Percentiles rank a stretch among this genome's conserved stretches.
phyloP scores from a whole-genome alignment of 2,329 filamentous ascomycete species.

The Xylariaceae sp. region DNA sequence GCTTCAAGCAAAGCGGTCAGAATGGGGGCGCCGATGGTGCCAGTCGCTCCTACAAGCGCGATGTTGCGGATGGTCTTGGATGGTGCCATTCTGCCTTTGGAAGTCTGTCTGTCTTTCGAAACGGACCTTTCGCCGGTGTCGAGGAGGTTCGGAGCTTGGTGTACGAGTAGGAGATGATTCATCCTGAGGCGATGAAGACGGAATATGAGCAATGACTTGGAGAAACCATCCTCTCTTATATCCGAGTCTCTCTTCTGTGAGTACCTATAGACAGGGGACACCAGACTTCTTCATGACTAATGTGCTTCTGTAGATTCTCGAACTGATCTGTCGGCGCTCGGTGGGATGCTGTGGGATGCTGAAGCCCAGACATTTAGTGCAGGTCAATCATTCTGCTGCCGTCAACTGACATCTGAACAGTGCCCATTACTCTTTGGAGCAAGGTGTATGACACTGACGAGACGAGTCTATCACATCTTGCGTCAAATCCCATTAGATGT shows the following conservation, averaged over 20 bases:
- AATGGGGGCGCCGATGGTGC: constrained; percentile 28
- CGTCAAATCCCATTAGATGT: not conserved
- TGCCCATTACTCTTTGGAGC: not conserved
- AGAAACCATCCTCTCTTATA: not conserved
- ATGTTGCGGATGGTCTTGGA: constrained; percentile 18
- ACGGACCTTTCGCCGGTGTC: not conserved
- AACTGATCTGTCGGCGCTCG: not conserved
- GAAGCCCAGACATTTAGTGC: not conserved
- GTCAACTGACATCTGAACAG: not conserved
- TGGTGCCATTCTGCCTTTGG: constrained; percentile 11
- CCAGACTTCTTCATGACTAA: not conserved
- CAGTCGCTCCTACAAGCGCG: constrained; percentile 24
- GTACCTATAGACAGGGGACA: not conserved
- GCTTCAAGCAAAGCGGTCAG: constrained; percentile 26
- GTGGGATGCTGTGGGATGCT: not conserved
- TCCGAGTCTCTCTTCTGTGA: not conserved
- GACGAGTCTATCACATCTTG: not conserved
- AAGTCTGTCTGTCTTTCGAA: not conserved
- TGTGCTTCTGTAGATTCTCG: not conserved
- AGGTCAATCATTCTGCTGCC: not conserved
- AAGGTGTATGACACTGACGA: not conserved
- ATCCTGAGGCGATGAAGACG: not conserved
- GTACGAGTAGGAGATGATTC: not conserved
- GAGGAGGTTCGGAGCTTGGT: not conserved
- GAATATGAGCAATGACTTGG: not conserved